phyloP scores from a whole-genome alignment of 306 rosid species.

The Comarum palustre region DNA sequence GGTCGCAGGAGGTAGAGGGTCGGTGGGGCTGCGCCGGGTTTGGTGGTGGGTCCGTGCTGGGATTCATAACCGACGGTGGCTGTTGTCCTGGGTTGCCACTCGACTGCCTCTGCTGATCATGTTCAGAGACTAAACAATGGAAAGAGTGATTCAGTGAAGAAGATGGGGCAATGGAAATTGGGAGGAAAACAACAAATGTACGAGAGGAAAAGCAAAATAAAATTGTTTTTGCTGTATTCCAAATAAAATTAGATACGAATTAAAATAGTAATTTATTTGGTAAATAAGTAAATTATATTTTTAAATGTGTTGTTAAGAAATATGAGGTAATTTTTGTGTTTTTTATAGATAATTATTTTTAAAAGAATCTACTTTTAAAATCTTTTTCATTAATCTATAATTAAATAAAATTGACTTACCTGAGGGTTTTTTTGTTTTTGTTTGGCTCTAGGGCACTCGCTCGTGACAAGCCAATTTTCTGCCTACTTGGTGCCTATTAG shows the following conservation, averaged over 20 bases:
- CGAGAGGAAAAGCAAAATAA: no score
- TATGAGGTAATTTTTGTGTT: no score
- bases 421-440: not conserved
- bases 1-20: conserved; percentile 75
- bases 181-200: no score
- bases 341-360: no score
- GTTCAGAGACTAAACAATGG: conserved; percentile 32
- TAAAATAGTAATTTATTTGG: no score
- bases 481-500: conserved; percentile 9
- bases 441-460: conserved; percentile 19
- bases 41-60: conserved; percentile 39
- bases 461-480: conserved; percentile 25
- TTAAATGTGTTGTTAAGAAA: no score
- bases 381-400: no score
- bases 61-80: conserved; percentile 73
- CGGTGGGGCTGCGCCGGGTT: conserved; percentile 60
- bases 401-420: no score
- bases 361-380: no score
- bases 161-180: not conserved
- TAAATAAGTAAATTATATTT: no score
- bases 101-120: conserved; percentile 57
- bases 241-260: no score
- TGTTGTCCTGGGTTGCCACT: conserved; percentile 30
- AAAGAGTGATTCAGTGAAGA: conserved; percentile 6
- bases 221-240: no score